phyloP scores from a whole-genome alignment of 2,329 filamentous ascomycete species.

The Epichloe hybrida region DNA sequence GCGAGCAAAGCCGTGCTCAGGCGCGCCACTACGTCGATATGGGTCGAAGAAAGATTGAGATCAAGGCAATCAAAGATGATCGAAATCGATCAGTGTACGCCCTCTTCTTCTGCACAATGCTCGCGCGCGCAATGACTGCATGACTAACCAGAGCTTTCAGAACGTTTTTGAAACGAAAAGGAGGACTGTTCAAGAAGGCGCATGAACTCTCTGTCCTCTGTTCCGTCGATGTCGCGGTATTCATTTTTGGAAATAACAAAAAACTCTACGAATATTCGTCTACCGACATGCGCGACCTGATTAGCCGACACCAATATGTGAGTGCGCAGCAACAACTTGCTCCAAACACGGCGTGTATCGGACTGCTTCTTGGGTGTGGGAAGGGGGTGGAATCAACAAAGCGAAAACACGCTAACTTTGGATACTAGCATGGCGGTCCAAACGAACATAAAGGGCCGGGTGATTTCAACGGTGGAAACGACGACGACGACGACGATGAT shows the following conservation, averaged over 20 bases:
- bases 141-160: constrained; percentile 29
- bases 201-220: constrained; percentile 96
- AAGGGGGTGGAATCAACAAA: too few species aligned
- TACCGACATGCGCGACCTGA: constrained; percentile 79
- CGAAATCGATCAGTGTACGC: constrained; percentile 93
- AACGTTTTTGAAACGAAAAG: constrained; percentile 97
- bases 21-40: constrained; percentile 34
- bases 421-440: constrained; percentile 65
- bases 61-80: constrained; percentile 98
- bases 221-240: constrained; percentile 95
- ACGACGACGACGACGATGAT: constrained; percentile 74
- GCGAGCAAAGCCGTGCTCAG: constrained; percentile 2
- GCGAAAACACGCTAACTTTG: constrained; percentile 5
- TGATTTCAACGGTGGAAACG: constrained; percentile 79
- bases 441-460: constrained; percentile 93
- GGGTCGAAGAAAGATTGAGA: constrained; percentile 99
- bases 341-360: neutral
- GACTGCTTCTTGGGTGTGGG: neutral
- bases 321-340: constrained; percentile 23
- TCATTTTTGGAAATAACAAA: constrained; percentile 98
- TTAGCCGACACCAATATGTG: constrained; percentile 83
- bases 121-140: neutral
- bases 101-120: neutral
- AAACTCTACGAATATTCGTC: constrained; percentile 98
- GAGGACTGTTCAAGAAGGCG: constrained; percentile 97